Evolutionary conservation across 1,139 yeast species (phyloP), one percentile per base, ranked within the genome.

Genomic region (Tardiomyces depauwii): DNA sequence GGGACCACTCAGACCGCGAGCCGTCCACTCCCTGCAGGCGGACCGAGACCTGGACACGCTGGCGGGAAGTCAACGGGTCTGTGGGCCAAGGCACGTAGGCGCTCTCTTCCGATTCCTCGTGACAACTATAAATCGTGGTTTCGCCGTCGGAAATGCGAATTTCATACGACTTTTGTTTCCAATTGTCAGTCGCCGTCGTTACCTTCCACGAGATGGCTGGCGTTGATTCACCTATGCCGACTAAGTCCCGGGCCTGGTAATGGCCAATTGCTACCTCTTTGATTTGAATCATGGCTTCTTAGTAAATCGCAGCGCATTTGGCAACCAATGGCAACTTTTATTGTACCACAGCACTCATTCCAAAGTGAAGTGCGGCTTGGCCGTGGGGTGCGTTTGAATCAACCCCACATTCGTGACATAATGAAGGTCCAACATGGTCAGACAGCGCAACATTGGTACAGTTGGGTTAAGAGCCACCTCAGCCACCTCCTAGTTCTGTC

Each of bases 181-280:
- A 47, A 13, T 27, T 36, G 21, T 41, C 32, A 21, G 23, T 21
- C 10, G 38, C 30, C n/a, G 43, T 42, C 16, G 30, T 47, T 9
- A 47, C 30, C 36, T 40, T 45, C 50, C 50, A 47, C 10, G 50
- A 46, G 13, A 47, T n/a, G 18, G 49, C 33, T 27, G 50, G 50
- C 28, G 16, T 41, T 2, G 40, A 7, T 19, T 27, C 27, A 16
- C 49, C 49, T 16, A 46, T 46, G 10, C 47, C 49, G 39, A 46
- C 30, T 12, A 42, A 27, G 18, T 42, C 49, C 9, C 41, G 28
- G 25, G 16, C 28, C 42, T 46, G 49, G 28, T 44, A 46, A 18
- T 46, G 36, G 5, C 16, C n/a, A 11, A 12, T 13, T 13, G 10
- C 5, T 5, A 30, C 16, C 36, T 30, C 36, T 10, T 30, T 30